A percentile compares a stretch with the other conserved stretches of the same genome.
phyloP scores from a whole-genome alignment of 306 rosid species.

The Bauhinia variegata region DNA sequence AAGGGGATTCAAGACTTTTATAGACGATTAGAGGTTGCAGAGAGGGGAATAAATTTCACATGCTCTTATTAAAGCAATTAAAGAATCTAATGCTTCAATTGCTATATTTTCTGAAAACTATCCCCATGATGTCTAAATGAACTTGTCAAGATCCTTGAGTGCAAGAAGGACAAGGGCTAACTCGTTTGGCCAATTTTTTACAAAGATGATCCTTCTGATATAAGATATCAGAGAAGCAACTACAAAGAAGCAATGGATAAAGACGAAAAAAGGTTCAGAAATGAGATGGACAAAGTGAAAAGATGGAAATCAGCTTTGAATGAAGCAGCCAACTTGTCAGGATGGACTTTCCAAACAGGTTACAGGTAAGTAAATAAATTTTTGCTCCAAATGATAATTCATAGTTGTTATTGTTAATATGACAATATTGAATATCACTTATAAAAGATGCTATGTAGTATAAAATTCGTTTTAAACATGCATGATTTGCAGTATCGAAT shows the following conservation, averaged over 20 bases:
- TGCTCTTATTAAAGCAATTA: neutral
- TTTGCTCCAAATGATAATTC: no score
- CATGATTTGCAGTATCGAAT: no score
- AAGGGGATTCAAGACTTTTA: neutral
- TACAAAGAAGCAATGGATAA: neutral
- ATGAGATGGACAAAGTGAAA: neutral
- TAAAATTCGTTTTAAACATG: no score
- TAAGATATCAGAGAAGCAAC: neutral
- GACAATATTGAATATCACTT: no score
- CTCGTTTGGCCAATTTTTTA: slow-evolving; percentile 11
- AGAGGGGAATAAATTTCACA: neutral
- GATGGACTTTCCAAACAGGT: neutral
- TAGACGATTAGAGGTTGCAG: neutral
- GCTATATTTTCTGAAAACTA: slow-evolving; percentile 14
- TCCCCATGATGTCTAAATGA: slow-evolving; percentile 25
- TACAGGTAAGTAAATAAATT: neutral
- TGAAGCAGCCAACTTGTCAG: neutral
- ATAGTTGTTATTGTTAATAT: no score
- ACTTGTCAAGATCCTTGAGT: slow-evolving; percentile 6
- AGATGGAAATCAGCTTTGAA: slow-evolving; percentile 14
- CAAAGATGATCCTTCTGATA: slow-evolving; percentile 24
- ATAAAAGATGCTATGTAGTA: no score
- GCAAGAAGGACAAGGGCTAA: neutral
- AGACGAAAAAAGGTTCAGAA: neutral
- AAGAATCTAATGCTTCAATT: neutral